These are phyloP conservation scores for Stylonectria norvegica DNA, from an alignment of 2,329 filamentous ascomycete species.

Conservation along the genomic window DNA sequence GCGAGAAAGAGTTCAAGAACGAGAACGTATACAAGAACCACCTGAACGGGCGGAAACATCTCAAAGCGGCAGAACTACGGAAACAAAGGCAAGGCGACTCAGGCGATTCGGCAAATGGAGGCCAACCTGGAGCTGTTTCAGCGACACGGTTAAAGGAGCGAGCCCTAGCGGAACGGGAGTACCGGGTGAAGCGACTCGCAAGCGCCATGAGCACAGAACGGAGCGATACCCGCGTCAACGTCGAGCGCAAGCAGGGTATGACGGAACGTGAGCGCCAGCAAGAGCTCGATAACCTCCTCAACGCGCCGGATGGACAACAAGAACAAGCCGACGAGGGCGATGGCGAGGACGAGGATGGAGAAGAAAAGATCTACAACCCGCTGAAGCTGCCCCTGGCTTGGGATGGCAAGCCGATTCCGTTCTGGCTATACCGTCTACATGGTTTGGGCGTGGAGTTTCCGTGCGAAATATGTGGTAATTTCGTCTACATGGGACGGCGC, in stretches of 20 bases:
- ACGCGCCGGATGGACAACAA: conserved; percentile 30
- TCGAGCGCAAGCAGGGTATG: conserved; percentile 96
- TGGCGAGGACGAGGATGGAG: conserved; percentile 70
- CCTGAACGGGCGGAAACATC: conserved; percentile 86
- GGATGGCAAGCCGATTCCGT: conserved; percentile 98
- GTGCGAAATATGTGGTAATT: conserved; percentile 97
- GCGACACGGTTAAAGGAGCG: conserved; percentile 74
- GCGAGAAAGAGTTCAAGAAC: conserved; percentile 93
- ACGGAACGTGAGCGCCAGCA: conserved; percentile 93
- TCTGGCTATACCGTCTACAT: conserved; percentile 97
- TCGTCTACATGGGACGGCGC: conserved; percentile 95
- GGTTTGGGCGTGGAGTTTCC: conserved; percentile 91
- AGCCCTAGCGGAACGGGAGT: conserved; percentile 85
- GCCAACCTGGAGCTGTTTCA: conserved; percentile 29
- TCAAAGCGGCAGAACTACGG: conserved; percentile 72
- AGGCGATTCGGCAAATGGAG: conserved; percentile 27
- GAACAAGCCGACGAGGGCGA: conserved; percentile 52
- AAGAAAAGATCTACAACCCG: conserved; percentile 93
- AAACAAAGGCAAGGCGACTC: conserved; percentile 45
- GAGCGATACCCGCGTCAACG: conserved; percentile 85
- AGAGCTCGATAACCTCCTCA: conserved; percentile 84
- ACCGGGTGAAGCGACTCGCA: conserved; percentile 74
- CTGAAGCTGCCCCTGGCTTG: conserved; percentile 92
- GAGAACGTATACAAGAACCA: conserved; percentile 92
- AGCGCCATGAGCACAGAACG: conserved; percentile 82